A percentile compares a stretch with the other conserved stretches of the same genome.
Evolutionary conservation across 2,329 filamentous ascomycete species (phyloP).

Genomic region (Fusarium chuoi): DNA sequence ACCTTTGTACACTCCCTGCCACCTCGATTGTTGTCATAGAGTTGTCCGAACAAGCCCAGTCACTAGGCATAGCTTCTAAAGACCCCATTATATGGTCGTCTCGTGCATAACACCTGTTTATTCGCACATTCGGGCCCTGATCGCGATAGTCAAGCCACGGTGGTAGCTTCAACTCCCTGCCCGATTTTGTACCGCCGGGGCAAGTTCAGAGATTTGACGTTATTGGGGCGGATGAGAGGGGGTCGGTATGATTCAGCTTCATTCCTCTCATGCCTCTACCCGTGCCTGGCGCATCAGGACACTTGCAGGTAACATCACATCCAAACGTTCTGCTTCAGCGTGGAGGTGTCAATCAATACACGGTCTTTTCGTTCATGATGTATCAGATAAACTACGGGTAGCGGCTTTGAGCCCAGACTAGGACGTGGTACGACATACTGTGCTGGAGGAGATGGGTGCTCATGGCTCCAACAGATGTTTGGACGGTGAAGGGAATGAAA

Average conservation of each 20-base stretch:
- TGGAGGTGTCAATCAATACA: background rate
- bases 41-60: background rate
- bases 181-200: background rate
- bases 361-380: background rate
- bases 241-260: background rate
- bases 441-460: background rate
- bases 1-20: background rate
- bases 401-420: constrained; percentile 7
- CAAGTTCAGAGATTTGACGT: background rate
- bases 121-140: background rate
- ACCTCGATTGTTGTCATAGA: background rate
- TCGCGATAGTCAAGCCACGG: background rate
- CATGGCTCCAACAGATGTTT: background rate
- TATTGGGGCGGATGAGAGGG: background rate
- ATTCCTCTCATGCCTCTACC: constrained; percentile 23
- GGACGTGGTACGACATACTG: constrained; percentile 20
- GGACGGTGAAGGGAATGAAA: constrained; percentile 13
- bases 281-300: constrained; percentile 14
- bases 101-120: background rate
- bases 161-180: background rate
- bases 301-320: background rate
- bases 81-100: background rate
- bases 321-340: background rate
- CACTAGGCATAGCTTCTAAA: background rate
- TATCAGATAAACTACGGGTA: constrained; percentile 3